phyloP scores from a whole-genome alignment of 129 eudicot genomes.

The Flaveria bidentis region DNA sequence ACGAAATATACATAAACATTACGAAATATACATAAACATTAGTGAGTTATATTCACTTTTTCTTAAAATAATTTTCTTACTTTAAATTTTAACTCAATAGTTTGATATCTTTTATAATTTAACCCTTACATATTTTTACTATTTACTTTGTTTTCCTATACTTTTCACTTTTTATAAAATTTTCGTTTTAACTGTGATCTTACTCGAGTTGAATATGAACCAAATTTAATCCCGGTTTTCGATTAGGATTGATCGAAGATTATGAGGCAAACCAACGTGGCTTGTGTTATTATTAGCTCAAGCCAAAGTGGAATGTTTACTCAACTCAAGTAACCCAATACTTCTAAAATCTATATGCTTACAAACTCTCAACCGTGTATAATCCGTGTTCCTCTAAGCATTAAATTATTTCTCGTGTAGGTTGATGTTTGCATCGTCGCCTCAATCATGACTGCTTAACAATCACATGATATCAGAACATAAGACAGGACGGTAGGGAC shows the following conservation, averaged over 20 bases:
- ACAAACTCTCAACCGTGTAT: no score
- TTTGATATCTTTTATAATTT: no score
- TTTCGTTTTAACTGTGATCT: neutral
- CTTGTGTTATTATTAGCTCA: neutral
- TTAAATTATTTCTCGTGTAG: neutral
- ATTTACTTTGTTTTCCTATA: no score
- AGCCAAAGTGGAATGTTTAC: neutral
- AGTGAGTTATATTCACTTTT: no score
- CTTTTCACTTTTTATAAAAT: no score
- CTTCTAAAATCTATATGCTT: neutral
- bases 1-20: no score
- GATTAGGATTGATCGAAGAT: neutral
- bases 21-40: no score
- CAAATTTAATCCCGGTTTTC: neutral
- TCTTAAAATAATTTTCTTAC: no score
- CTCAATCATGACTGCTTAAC: neutral
- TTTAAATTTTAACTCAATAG: no score
- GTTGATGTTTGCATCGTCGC: neutral
- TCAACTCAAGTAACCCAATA: no score
- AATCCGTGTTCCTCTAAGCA: neutral
- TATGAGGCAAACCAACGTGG: neutral
- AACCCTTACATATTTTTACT: no score
- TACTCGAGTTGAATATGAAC: neutral
- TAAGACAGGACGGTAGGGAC: constrained; percentile 14
- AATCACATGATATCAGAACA: neutral